phyloP scores from a whole-genome alignment of 768 basidiomycete species.

The Xerocomellus amylosporus region DNA sequence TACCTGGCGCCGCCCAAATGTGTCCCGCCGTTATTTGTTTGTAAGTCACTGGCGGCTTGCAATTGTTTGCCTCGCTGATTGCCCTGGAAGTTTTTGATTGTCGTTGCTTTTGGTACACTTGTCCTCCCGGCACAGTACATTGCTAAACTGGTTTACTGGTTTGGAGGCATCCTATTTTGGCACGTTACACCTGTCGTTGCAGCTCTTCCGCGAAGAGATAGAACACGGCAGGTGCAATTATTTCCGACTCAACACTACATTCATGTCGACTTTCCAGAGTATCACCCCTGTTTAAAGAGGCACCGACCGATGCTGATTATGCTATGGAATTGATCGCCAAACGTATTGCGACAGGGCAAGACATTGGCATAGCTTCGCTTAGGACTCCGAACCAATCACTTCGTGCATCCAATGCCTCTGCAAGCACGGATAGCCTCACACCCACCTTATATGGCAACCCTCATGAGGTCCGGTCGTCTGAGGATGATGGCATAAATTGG shows the following conservation, averaged over 20 bases:
- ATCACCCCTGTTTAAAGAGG: slow-evolving; percentile 46
- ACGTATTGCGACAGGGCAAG: slow-evolving; percentile 54
- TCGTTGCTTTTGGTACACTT: slow-evolving; percentile 38
- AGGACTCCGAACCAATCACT: slow-evolving; percentile 14
- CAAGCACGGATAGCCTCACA: slow-evolving; percentile 4
- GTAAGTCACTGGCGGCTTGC: slow-evolving; percentile 33
- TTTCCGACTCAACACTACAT: background rate
- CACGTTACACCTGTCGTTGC: slow-evolving; percentile 56
- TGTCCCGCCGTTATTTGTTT: slow-evolving; percentile 47
- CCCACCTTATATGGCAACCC: background rate
- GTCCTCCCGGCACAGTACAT: slow-evolving; percentile 51
- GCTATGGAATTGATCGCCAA: slow-evolving; percentile 67
- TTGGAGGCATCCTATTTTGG: slow-evolving; percentile 58
- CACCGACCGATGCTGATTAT: slow-evolving; percentile 67
- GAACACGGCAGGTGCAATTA: slow-evolving; percentile 39
- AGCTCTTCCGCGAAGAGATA: slow-evolving; percentile 46
- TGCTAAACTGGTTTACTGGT: slow-evolving; percentile 45
- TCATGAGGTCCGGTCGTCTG: background rate
- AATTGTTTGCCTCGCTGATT: slow-evolving; percentile 1
- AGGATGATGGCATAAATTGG: slow-evolving; percentile 42
- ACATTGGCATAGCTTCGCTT: slow-evolving; percentile 36
- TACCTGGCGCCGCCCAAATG: slow-evolving; percentile 58
- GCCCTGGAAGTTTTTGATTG: slow-evolving; percentile 34
- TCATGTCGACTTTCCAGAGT: slow-evolving; percentile 34
- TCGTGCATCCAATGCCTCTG: slow-evolving; percentile 14